Evolutionary conservation across 1,284 basidiomycete species (phyloP).

Genomic region (Stygiomarasmius scandens): DNA sequence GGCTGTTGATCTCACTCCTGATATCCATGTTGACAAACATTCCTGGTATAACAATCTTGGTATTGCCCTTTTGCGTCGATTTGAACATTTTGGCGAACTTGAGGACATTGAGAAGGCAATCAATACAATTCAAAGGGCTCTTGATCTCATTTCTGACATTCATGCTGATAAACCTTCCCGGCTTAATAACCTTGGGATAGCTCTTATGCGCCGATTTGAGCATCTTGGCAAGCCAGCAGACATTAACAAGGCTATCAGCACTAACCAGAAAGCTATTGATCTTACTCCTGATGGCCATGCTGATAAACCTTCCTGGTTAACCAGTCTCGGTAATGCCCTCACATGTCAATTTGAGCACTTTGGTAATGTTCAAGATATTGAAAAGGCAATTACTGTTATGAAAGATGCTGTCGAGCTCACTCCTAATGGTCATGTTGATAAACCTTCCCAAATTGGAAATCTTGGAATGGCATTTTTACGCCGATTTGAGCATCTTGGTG

Average conservation of each 20-base stretch:
- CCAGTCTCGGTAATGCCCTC: not conserved
- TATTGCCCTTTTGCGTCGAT: not conserved
- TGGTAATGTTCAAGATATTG: not conserved
- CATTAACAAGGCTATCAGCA: no score
- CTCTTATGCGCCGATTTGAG: not conserved
- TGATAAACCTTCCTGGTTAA: not conserved
- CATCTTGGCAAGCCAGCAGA: no score
- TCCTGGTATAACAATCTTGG: not conserved
- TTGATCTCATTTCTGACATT: not conserved
- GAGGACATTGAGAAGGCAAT: constrained; percentile 3
- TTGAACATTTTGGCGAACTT: not conserved
- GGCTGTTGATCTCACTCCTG: constrained; percentile 16
- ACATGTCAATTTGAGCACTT: not conserved
- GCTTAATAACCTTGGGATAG: constrained; percentile 3
- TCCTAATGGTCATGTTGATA: not conserved
- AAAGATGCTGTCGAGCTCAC: no score
- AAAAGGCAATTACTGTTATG: not conserved
- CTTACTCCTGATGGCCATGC: constrained; percentile 7
- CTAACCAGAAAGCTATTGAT: no score
- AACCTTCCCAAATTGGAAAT: not conserved
- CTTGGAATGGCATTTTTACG: not conserved
- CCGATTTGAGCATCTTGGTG: not conserved
- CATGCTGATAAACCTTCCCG: not conserved
- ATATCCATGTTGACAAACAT: not conserved
- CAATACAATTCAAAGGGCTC: not conserved